Conservation (phyloP, 75 land plant species). For the Gnetum montanum region DNA sequence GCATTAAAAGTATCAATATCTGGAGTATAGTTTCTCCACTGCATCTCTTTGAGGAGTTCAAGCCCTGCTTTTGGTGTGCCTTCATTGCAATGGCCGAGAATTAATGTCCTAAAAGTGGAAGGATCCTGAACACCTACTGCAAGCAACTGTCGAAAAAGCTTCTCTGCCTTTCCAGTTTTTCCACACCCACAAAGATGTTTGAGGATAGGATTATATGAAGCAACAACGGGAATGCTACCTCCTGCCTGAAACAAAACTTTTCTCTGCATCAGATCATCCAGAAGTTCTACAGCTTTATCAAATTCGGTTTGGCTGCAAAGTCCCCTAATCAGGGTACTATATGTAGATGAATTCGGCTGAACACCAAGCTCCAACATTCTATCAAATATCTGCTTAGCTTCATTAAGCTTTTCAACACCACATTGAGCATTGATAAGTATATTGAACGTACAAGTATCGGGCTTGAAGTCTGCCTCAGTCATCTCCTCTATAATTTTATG, state of each 20-base stretch:
- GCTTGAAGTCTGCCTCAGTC: slow-evolving; percentile 26
- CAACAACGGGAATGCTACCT: slow-evolving; percentile 39
- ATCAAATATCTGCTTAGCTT: slow-evolving; percentile 46
- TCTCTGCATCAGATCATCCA: slow-evolving; percentile 42
- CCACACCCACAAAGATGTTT: slow-evolving; percentile 47
- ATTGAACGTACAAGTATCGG: slow-evolving; percentile 60
- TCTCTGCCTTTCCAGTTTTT: slow-evolving; percentile 55
- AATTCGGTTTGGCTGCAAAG: slow-evolving; percentile 31
- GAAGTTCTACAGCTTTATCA: slow-evolving; percentile 42
- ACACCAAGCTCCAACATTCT: slow-evolving; percentile 44
- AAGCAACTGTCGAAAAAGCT: slow-evolving; percentile 47
- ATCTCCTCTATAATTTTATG: slow-evolving; percentile 35
- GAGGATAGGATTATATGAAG: slow-evolving; percentile 62
- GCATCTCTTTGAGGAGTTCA: slow-evolving; percentile 42
- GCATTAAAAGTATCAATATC: slow-evolving; percentile 36
- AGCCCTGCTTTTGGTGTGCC: slow-evolving; percentile 28
- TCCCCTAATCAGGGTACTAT: slow-evolving; percentile 29
- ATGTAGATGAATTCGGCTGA: slow-evolving; percentile 48
- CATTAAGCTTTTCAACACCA: slow-evolving; percentile 34
- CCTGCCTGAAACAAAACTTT: slow-evolving; percentile 23
- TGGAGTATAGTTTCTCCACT: slow-evolving; percentile 42
- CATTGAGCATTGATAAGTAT: slow-evolving; percentile 53
- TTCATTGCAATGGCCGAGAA: slow-evolving; percentile 57
- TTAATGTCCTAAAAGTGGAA: slow-evolving; percentile 33
- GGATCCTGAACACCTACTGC: slow-evolving; percentile 41